Base-by-base conservation (phyloP, 2,329 filamentous ascomycete species). In the Penicillium sp. region DNA sequence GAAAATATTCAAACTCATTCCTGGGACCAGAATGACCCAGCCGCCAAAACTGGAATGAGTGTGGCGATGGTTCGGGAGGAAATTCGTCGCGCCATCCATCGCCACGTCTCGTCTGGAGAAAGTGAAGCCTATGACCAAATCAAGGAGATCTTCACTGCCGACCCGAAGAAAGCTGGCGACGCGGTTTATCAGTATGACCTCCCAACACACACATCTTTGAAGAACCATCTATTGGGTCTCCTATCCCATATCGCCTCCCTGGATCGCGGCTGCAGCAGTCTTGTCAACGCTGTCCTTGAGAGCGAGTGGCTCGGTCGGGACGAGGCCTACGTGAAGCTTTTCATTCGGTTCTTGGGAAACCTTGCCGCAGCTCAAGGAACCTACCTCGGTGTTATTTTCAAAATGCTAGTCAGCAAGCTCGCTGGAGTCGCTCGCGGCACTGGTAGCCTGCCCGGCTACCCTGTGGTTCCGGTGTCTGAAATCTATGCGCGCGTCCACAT, bases 291-390 rank as follows among this genome's bases (percentile, higher is more conserved):
- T 8, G 76, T 87, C 10, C 73, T 88, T 59, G 78, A 83, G 62
- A 84, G 84, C 61, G 80, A 83, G 67, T 89, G 86, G 86, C 76
- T 88, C 39, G 85, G 84, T 47, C 81, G 86, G 58, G 85, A 88
- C 62, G 84, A 86, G 59, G 75, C 78, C 17, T 88, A 87, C 68
- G 80, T 85, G 50, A 80, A 79, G 60, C 73, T 84, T 6, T 88
- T 83, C 72, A 79, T 82, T 56, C 76, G 82, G 42, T 84, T 88
- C 59, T 69, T 88, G 52, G 82, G 82, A 28, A 83, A 83, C 53
- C 79, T 99, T 48, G 87, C 92, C 54, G 96, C 91, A 61, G 90
- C 92, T 0, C 91, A 97, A 70, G 89, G 90, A 47, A 88, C 86
- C 14, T 96, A 91, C 75, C 84, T 96, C 37, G 84, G 83, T 22